Percentiles rank a stretch among this genome's conserved stretches.
phyloP scores from a whole-genome alignment of 2,329 filamentous ascomycete species.

The Colletotrichum melonis region DNA sequence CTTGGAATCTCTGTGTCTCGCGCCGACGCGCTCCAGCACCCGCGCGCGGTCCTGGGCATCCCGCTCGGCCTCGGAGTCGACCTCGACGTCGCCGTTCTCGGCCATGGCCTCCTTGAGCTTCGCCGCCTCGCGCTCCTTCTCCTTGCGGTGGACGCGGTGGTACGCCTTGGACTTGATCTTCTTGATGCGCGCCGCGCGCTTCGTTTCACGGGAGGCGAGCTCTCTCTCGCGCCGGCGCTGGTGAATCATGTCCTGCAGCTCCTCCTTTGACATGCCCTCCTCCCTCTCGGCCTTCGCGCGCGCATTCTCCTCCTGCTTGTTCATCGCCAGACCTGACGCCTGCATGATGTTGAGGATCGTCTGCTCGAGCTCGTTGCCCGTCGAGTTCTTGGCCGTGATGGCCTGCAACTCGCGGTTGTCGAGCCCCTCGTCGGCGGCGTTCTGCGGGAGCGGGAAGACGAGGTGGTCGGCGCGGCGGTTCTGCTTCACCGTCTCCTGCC shows the following conservation, averaged over 20 bases:
- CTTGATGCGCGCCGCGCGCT: constrained; percentile 91
- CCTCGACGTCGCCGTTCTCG: constrained; percentile 68
- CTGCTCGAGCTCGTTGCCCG: constrained; percentile 81
- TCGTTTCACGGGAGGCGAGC: constrained; percentile 87
- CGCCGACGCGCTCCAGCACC: constrained; percentile 86
- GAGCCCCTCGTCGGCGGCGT: constrained; percentile 70
- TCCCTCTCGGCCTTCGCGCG: constrained; percentile 74
- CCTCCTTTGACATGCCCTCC: constrained; percentile 76
- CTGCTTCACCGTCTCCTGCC: constrained; percentile 94
- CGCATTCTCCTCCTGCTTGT: constrained; percentile 54
- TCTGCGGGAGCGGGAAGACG: constrained; percentile 84
- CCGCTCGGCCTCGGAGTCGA: constrained; percentile 74
- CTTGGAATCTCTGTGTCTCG: constrained; percentile 87
- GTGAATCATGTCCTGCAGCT: constrained; percentile 77
- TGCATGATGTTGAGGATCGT: constrained; percentile 90
- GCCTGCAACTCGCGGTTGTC: constrained; percentile 74
- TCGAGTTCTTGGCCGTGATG: constrained; percentile 70
- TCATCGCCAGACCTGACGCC: constrained; percentile 80
- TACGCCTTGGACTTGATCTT: constrained; percentile 99
- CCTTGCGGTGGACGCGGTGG: constrained; percentile 89
- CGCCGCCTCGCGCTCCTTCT: constrained; percentile 65
- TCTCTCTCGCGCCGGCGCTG: constrained; percentile 86
- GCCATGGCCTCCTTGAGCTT: constrained; percentile 63
- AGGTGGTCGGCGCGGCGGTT: constrained; percentile 93
- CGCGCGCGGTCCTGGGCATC: constrained; percentile 77